Evolutionary conservation across 2,329 filamentous ascomycete species (phyloP), one percentile per base, ranked within the genome.

Genomic region (Colletotrichum sidae): DNA sequence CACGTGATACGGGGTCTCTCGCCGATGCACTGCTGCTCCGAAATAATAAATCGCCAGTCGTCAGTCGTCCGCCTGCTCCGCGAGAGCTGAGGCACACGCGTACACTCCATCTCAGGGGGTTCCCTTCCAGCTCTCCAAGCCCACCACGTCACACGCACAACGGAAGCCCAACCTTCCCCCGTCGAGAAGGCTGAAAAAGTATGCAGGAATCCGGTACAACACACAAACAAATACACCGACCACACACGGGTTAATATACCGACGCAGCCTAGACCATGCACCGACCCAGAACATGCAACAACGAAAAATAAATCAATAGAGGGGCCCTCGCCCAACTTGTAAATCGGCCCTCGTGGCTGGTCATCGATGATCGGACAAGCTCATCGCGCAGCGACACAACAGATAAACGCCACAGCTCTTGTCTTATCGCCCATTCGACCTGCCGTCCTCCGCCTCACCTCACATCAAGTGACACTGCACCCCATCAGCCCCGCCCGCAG

Each of bases 161-260:
- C 58, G 51, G 25, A 25, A 63, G 53, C 63, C 53, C 63, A 57
- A 66, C 63, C 52, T 63, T 53, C 63, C 63, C 63, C 63, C 63
- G 63, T 66, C 58, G 58, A 66, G 63, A 66, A 66, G 63, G 63
- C 63, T 66, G 63, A 66, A 41, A 66, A 39, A 50, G 37, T 62
- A 63, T 62, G 63, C 63, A 47, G 17, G 34, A 57, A 66, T 46
- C 52, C 63, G 44, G 25, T 34, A 66, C 37, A 61, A 9, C 38
- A 44, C 25, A 37, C 33, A 46, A 10, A 46, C 15, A 44, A 12
- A 44, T 9, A 15, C 11, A 44, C 42, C 25, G 13, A 12, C 5
- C 41, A 44, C 3, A 44, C 41, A 44, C 42, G 25, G 25, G 25
- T 25, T 25, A 25, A n/a, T n/a, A 10, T 42, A 49, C 54, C 47